Conservation (phyloP, 2,329 filamentous ascomycete genomes). For the Graphilbum ipis-grandicollis region DNA sequence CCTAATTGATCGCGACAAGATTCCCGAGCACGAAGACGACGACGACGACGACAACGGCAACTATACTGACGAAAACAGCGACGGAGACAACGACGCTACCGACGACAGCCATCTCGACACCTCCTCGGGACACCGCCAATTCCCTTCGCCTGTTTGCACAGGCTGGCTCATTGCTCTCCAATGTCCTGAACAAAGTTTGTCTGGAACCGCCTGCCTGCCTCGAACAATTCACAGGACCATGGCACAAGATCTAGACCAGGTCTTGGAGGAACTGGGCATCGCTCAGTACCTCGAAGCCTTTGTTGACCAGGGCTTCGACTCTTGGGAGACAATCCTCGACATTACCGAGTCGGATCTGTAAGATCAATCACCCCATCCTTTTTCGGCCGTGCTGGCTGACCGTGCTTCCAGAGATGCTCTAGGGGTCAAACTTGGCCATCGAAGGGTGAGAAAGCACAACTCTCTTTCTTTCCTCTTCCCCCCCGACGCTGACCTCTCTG, state of each 20-base stretch:
- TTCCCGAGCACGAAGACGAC: too few species aligned
- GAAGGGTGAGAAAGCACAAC: slow-evolving; percentile 55
- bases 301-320: slow-evolving; percentile 65
- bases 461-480: background rate
- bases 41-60: too few species aligned
- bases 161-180: too few species aligned
- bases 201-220: too few species aligned
- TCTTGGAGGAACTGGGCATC: slow-evolving; percentile 61
- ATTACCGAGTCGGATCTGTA: slow-evolving; percentile 73
- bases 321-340: slow-evolving; percentile 68
- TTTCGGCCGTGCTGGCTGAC: background rate
- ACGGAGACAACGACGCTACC: too few species aligned
- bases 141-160: too few species aligned
- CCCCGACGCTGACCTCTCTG: background rate
- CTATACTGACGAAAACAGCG: too few species aligned
- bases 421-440: slow-evolving; percentile 64
- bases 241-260: slow-evolving; percentile 44
- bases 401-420: slow-evolving; percentile 40
- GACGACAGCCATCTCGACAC: too few species aligned
- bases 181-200: too few species aligned
- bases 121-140: too few species aligned
- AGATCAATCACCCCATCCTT: background rate
- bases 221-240: slow-evolving; percentile 28
- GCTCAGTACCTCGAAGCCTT: slow-evolving; percentile 60
- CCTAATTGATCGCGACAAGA: background rate